Evolutionary conservation across 768 basidiomycete species (phyloP), one percentile per base, ranked within the genome.

Genomic region (Hygrocybe punicea): DNA sequence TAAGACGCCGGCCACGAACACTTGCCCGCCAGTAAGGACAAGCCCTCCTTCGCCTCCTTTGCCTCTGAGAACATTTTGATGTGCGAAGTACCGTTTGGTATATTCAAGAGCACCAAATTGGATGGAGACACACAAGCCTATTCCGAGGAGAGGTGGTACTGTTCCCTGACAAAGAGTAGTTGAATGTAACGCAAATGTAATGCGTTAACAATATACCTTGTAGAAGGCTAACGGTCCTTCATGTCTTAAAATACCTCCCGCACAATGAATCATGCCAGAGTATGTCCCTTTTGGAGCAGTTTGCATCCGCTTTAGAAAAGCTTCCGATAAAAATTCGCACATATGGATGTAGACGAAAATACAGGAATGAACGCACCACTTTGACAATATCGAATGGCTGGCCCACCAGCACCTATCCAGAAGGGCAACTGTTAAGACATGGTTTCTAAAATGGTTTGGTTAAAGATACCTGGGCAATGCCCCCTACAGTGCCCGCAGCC

Each of bases 331-430:
- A 24, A 51, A 45, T 59, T 62, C 58, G 16, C 42, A 25, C 25
- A 23, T 39, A n/a, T 34, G 36, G 45, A 53, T 10, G 35, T 55
- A 25, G 40, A 29, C 44, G 40, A 23, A 10, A 37, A 35, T 25
- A 56, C 52, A 53, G 19, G 40, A 58, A 48, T 57, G 51, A 60
- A 83, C 89, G 69, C 68, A 93, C 91, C 75, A 94, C 91, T 86
- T 97, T 97, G 75, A 94, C 91, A 61, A 96, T 94, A 72, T 98
- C 94, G 72, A 98, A 98, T 11, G 94, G 94, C 71, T 96, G 91
- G 48, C 92, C 93, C 47, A 93, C 91, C 46, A 93, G 78, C 58
- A 93, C 89, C 89, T 91, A 53, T 19, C 16, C 42, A 19, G 40
- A 16, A 21, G 48, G 46, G n/a, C 7, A 25, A 25, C 17, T 19